Evolutionary conservation across 352 stramenopile genomes (phyloP).

Genomic region (Globisporangium yorkense): DNA sequence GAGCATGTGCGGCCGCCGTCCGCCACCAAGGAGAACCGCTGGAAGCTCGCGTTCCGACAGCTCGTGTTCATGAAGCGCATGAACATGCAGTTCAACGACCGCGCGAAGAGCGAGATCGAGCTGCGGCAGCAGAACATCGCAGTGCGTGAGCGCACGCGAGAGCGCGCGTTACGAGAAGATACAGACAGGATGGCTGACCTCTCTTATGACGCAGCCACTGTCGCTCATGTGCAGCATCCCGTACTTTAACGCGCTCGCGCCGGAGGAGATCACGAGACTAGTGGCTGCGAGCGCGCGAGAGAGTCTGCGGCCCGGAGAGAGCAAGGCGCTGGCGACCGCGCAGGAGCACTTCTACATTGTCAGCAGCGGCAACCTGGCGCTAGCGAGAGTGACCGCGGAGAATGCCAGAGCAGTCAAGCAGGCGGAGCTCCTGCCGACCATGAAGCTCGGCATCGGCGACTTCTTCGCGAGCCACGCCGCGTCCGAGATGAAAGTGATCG

Average conservation of each 20-base stretch:
- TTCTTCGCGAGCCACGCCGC: constrained; percentile 41
- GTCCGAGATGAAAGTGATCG: constrained; percentile 55
- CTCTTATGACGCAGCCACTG: constrained; percentile 23
- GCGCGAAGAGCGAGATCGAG: constrained; percentile 78
- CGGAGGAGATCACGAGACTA: constrained; percentile 45
- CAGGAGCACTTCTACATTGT: constrained; percentile 61
- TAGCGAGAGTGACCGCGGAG: constrained; percentile 24
- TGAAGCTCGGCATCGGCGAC: constrained; percentile 64
- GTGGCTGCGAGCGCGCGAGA: constrained; percentile 37
- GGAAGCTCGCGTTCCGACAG: constrained; percentile 73
- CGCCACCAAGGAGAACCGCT: constrained; percentile 40
- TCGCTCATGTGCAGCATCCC: constrained; percentile 74
- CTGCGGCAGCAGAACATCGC: constrained; percentile 72
- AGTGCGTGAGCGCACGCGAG: constrained; percentile 16
- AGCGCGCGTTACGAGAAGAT: too few species aligned
- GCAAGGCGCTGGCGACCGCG: constrained; percentile 20
- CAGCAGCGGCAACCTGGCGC: constrained; percentile 46
- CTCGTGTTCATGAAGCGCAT: constrained; percentile 83
- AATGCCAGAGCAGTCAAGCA: constrained; percentile 40
- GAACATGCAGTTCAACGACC: constrained; percentile 74
- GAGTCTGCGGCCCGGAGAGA: constrained; percentile 47
- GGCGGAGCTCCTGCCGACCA: constrained; percentile 42
- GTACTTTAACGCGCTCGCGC: constrained; percentile 64
- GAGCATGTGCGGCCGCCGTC: neutral
- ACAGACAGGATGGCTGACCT: neutral